Evolutionary conservation across 331 rosid species (phyloP).

Genomic region (Spiraea crenata): DNA sequence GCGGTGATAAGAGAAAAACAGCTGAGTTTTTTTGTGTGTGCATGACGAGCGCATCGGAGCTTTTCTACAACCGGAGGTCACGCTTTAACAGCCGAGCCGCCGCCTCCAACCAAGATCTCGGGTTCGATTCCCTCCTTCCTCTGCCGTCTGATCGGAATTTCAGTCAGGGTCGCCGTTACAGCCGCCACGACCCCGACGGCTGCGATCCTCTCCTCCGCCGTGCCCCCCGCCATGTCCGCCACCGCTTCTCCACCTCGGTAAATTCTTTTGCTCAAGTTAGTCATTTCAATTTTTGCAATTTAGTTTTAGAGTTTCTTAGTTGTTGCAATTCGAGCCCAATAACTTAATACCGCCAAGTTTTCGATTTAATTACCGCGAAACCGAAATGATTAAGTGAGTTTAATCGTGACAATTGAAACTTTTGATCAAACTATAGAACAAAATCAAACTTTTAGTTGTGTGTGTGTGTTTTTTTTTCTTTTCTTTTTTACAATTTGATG

Average conservation of each 20-base stretch:
- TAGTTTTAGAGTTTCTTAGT: not conserved
- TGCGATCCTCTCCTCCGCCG: slow-evolving; percentile 46
- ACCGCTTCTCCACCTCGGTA: slow-evolving; percentile 37
- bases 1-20: not conserved
- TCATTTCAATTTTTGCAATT: not conserved
- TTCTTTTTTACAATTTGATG: too few relatives aligned
- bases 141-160: slow-evolving; percentile 27
- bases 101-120: slow-evolving; percentile 33
- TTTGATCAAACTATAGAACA: too few relatives aligned
- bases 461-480: too few relatives aligned
- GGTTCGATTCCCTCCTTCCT: slow-evolving; percentile 39
- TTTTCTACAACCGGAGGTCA: slow-evolving; percentile 63
- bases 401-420: too few relatives aligned
- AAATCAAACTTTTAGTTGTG: too few relatives aligned
- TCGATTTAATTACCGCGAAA: too few relatives aligned
- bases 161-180: slow-evolving; percentile 25
- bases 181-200: slow-evolving; percentile 38
- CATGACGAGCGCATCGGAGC: slow-evolving; percentile 95
- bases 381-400: too few relatives aligned
- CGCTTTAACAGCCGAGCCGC: slow-evolving; percentile 62
- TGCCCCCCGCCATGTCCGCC: slow-evolving; percentile 43
- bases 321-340: too few relatives aligned
- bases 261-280: not conserved
- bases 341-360: too few relatives aligned
- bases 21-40: slow-evolving; percentile 24